Base-by-base conservation (phyloP, 371 early-diverging fungal species). In the Haplosporangium sp. region DNA sequence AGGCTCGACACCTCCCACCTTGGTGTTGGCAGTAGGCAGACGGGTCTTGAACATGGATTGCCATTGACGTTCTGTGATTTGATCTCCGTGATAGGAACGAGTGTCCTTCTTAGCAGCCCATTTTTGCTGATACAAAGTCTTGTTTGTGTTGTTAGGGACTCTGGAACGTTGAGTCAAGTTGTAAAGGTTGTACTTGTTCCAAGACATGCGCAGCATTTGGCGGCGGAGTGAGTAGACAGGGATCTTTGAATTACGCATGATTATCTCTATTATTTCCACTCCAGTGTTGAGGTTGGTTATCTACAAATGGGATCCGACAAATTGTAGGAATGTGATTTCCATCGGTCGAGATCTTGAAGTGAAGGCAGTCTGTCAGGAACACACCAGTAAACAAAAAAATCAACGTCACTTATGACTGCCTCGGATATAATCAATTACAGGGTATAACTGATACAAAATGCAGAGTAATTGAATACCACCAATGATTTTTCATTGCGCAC, bases 21-120 rank as follows among this genome's bases (percentile, higher is more conserved):
- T 83, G 50, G 84, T 86, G 76, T 92, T 92, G 64, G 92, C 86
- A 6, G 94, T 91, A 19, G 94, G 94, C 20, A 95, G 84, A 63
- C 89, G 88, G 60, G 90, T 86, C 71, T 90, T 85, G 83, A 94
- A 94, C 85, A 93, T 88, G 64, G 83, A 84, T 56, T 91, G 86
- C 86, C 92, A 95, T 85, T 95, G 95, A 53, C 89, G 85, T 86
- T 98, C 97, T 56, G 93, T 94, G 69, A 97, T 89, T 82, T 89
- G 88, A 58, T 94, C 95, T 73, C 95, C 95, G 83, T 98, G 97
- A 89, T 98, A 98, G 40, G 92, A 96, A 47, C 97, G 91, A 34
- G 96, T 93, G 62, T 96, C 96, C 72, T 93, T 90, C 87, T 98
- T 98, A 47, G 97, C 95, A 65, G 90, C 83, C 97, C 97, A 98